These are phyloP conservation scores for Wickerhamia fluorescens DNA, from an alignment of 805 yeast species.

Conservation along the genomic window DNA sequence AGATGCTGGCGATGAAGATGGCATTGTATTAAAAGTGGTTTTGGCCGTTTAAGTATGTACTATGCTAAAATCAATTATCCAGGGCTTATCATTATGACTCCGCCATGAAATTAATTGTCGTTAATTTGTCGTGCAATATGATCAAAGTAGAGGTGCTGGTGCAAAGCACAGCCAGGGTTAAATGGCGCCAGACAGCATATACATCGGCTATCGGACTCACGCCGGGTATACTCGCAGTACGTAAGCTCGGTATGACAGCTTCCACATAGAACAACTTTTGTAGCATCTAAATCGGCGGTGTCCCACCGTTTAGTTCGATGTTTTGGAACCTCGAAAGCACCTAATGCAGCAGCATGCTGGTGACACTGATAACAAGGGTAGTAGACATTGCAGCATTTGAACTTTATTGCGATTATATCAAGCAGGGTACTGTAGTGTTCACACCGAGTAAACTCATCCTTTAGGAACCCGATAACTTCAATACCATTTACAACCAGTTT, in stretches of 20 bases:
- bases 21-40: too few relatives aligned
- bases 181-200: slow-evolving; percentile 19
- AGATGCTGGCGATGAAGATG: too few relatives aligned
- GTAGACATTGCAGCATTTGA: slow-evolving; percentile 29
- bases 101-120: too few relatives aligned
- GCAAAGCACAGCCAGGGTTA: slow-evolving; percentile 33
- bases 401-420: slow-evolving; percentile 35
- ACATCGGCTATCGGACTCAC: slow-evolving; percentile 15
- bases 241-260: slow-evolving; percentile 22
- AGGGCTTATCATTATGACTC: too few relatives aligned
- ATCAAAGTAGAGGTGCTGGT: slow-evolving; percentile 32
- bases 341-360: too few relatives aligned
- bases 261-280: slow-evolving; percentile 30
- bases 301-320: slow-evolving; percentile 2
- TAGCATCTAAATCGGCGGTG: slow-evolving; percentile 1
- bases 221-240: slow-evolving; percentile 21
- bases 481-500: too few relatives aligned
- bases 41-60: too few relatives aligned
- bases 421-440: slow-evolving; percentile 26
- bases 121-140: too few relatives aligned
- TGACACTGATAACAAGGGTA: slow-evolving; percentile 38
- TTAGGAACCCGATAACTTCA: too few relatives aligned
- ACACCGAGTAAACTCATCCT: slow-evolving; percentile 30
- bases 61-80: too few relatives aligned
- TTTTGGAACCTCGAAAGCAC: slow-evolving; percentile 6